Evolutionary conservation across 176 grass and related monocot genomes (phyloP).

Genomic region (Paspalum vaginatum): DNA sequence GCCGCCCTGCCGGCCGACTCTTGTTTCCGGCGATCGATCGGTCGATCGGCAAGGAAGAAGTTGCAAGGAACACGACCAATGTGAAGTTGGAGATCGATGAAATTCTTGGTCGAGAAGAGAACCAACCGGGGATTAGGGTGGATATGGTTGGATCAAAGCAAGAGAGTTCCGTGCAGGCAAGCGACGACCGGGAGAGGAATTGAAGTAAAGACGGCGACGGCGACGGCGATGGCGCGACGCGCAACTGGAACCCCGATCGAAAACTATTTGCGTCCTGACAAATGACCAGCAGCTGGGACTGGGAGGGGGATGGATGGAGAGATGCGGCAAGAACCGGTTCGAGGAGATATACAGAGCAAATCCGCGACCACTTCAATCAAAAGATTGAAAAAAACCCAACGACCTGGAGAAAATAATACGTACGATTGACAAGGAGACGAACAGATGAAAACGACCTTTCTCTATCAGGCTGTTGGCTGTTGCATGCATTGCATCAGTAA

Average conservation of each 20-base stretch:
- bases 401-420: too few relatives aligned
- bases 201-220: conserved; percentile 8
- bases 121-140: neutral
- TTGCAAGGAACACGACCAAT: neutral
- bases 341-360: neutral
- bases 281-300: neutral
- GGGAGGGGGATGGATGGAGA: neutral
- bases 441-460: neutral
- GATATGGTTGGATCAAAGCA: conserved; percentile 7
- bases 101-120: neutral
- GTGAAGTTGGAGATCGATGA: neutral
- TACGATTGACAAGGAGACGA: too few relatives aligned
- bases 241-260: too few relatives aligned
- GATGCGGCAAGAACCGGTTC: neutral
- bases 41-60: neutral
- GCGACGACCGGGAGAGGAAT: conserved; percentile 5
- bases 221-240: conserved; percentile 10
- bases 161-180: neutral
- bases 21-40: neutral
- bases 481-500: neutral
- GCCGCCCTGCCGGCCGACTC: neutral
- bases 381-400: neutral
- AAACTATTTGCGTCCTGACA: neutral
- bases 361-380: too few relatives aligned
- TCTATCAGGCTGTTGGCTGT: too few relatives aligned